Conservation (phyloP, 2,329 filamentous ascomycete species). For the Cadophora gregata region DNA sequence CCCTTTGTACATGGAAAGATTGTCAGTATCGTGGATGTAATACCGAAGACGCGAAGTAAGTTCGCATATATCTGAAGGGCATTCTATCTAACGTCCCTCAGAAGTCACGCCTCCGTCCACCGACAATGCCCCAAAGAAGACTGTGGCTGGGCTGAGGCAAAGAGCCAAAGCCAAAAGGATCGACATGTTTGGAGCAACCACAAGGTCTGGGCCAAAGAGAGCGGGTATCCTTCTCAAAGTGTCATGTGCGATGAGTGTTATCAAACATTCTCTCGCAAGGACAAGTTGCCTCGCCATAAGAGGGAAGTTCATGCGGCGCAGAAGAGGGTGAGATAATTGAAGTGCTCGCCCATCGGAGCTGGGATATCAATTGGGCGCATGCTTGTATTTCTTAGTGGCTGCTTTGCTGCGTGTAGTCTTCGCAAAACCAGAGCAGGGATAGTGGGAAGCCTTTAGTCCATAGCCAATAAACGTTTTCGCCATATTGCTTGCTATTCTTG, state of each 20-base stretch:
- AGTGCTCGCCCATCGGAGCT: conserved; percentile 8
- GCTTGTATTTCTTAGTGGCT: conserved; percentile 13
- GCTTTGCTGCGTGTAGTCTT: conserved; percentile 9
- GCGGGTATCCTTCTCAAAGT: conserved; percentile 11
- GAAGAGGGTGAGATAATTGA: conserved; percentile 14
- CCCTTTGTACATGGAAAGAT: conserved; percentile 15
- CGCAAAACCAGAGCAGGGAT: conserved; percentile 16
- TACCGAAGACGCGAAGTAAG: conserved; percentile 16
- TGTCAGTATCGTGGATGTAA: conserved; percentile 16
- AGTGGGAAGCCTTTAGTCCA: conserved; percentile 16
- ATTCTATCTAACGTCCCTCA: conserved; percentile 12
- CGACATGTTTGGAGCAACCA: conserved; percentile 17
- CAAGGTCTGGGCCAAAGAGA: conserved; percentile 15
- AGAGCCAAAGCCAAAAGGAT: conserved; percentile 16
- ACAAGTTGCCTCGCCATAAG: conserved; percentile 15
- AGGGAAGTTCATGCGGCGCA: conserved; percentile 15
- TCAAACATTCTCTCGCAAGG: conserved; percentile 18
- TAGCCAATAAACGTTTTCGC: conserved; percentile 13
- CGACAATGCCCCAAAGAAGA: conserved; percentile 12
- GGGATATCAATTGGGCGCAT: conserved; percentile 1
- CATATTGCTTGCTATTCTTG: conserved; percentile 6
- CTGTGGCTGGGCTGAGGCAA: conserved; percentile 16
- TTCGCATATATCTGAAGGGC: conserved; percentile 17
- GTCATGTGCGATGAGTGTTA: conserved; percentile 15
- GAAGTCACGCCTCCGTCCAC: conserved; percentile 13